Percentiles rank a stretch among this genome's conserved stretches.
Conservation (phyloP, 768 basidiomycete genomes). For the Suillus hirtellus region DNA sequence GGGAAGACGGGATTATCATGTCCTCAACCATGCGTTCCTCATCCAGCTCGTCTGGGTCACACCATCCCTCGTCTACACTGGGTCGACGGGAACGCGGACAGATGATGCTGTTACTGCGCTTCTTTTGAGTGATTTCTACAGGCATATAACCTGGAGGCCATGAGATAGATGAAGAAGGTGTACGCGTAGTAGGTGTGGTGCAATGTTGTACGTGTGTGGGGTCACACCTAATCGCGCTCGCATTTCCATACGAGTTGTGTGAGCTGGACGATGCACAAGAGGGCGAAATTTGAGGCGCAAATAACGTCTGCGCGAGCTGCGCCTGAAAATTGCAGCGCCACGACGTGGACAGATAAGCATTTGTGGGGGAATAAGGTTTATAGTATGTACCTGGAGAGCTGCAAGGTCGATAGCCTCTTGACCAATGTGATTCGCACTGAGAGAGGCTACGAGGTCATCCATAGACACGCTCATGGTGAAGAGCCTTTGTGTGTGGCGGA, state of each 20-base stretch:
- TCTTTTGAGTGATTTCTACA: slow-evolving; percentile 25
- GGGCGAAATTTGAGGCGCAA: slow-evolving; percentile 31
- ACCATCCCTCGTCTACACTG: slow-evolving; percentile 28
- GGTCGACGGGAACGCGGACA: slow-evolving; percentile 21
- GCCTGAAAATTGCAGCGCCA: slow-evolving; percentile 29
- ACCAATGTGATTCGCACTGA: slow-evolving; percentile 49
- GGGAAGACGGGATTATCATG: slow-evolving; percentile 38
- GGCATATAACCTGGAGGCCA: slow-evolving; percentile 31
- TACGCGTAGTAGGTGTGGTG: slow-evolving; percentile 40
- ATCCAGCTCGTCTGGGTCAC: slow-evolving; percentile 41
- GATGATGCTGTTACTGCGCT: slow-evolving; percentile 31
- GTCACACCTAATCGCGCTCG: slow-evolving; percentile 29
- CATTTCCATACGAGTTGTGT: slow-evolving; percentile 20
- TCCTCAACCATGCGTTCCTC: slow-evolving; percentile 50
- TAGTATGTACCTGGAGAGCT: slow-evolving; percentile 41
- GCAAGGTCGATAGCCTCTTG: slow-evolving; percentile 55
- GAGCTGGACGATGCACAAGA: slow-evolving; percentile 22
- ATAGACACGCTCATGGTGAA: slow-evolving; percentile 46
- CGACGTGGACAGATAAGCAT: slow-evolving; percentile 19
- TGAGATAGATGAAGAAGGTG: slow-evolving; percentile 30
- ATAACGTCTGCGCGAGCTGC: slow-evolving; percentile 47
- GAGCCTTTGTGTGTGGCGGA: slow-evolving; percentile 11
- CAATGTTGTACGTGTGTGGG: slow-evolving; percentile 40
- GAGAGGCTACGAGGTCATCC: slow-evolving; percentile 52
- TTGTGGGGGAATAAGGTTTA: slow-evolving; percentile 16